phyloP scores from a whole-genome alignment of 768 basidiomycete species.

The Macrolepiota fuliginosa region DNA sequence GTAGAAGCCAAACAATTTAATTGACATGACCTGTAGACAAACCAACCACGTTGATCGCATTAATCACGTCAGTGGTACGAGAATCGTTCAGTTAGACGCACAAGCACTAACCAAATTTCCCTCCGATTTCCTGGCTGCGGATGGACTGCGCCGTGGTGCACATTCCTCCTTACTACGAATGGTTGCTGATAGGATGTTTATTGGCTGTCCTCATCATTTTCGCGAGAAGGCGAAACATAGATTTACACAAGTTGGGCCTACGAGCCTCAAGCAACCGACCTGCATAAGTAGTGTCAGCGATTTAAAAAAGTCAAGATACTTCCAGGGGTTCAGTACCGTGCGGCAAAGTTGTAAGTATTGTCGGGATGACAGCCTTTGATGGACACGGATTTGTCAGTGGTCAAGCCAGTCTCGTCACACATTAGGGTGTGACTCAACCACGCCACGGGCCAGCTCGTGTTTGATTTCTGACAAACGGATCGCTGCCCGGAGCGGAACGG shows the following conservation, averaged over 20 bases:
- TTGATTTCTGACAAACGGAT: constrained; percentile 9
- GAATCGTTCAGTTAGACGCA: neutral
- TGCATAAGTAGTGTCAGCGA: neutral
- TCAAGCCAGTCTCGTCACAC: constrained; percentile 4
- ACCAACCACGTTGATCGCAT: neutral
- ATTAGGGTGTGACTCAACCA: neutral
- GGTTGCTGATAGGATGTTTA: neutral
- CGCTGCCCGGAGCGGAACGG: constrained; percentile 11
- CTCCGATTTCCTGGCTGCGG: neutral
- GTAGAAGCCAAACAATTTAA: neutral
- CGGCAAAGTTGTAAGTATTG: neutral
- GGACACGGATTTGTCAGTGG: constrained; percentile 1
- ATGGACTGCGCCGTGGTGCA: neutral
- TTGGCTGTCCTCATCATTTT: no score
- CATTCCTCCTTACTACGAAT: neutral
- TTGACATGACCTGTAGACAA: neutral
- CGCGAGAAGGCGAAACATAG: no score
- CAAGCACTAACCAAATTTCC: neutral
- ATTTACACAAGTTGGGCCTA: no score
- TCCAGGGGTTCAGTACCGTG: neutral
- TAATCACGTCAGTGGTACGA: neutral
- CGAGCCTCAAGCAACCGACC: neutral
- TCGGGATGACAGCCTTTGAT: neutral
- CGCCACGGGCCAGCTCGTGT: constrained; percentile 6
- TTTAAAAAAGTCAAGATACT: no score